Evolutionary conservation across 352 stramenopile species (phyloP), one percentile per base, ranked within the genome.

Genomic region (Phytophthora pistaciae): DNA sequence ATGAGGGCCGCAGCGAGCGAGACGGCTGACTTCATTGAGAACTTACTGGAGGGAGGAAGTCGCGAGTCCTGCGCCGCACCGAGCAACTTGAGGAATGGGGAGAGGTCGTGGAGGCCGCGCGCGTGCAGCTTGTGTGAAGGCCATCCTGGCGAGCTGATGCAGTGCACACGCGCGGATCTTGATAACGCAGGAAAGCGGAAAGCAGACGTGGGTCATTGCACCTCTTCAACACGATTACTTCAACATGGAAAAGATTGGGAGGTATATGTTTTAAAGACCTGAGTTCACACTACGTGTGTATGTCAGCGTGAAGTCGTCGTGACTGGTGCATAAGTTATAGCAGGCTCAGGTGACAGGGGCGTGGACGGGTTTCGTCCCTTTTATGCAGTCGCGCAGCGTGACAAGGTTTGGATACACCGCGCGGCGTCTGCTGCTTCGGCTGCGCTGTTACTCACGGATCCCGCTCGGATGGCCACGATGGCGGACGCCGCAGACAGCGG

Each of bases 91-190:
- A 18, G 42, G 21, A 69, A 76, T 76, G 69, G 23, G 29, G 7
- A 9, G 9, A 46, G 11, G 53, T 18, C 29, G 7, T 2, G 10
- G 23, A 11, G 21, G 23, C 20, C 16, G 1, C 25, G 44, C 16
- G 1, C 25, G 44, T 36, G n/a, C 21, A n/a, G 11, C 40, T 75
- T 27, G 25, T 16, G 55, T 65, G 55, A 64, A 33, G 10, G 44
- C 52, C 69, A 76, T 76, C 64, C 46, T 75, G 49, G 23, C 52
- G 53, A 76, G 63, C 57, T 68, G 48, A 61, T 60, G 10, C n/a
- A 46, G 50, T 55, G 31, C 36, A 53, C 36, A 53, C 14, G 11
- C 11, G 20, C 9, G 5, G n/a, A 29, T n/a, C 48, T 27, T 38
- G 48, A 57, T 66, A 66, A 50, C 46, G 46, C 44, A 52, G 44